Conservation (phyloP, 208 protist species). For the Phytomonas francai region DNA sequence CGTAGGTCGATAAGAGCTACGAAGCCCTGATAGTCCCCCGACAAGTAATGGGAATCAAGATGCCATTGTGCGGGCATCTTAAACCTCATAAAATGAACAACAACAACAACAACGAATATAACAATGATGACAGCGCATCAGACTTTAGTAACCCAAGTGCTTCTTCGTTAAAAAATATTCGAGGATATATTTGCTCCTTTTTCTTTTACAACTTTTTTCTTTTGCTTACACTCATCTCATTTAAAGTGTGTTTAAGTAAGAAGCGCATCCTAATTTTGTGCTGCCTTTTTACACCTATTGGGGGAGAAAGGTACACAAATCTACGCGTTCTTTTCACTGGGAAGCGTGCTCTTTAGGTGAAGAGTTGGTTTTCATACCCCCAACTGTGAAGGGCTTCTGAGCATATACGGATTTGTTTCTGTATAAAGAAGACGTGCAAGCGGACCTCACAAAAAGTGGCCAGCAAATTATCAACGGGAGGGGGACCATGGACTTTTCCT, state of each 20-base stretch:
- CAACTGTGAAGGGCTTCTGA: background rate
- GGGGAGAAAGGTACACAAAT: background rate
- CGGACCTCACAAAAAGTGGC: background rate
- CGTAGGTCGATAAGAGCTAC: slow-evolving; percentile 5
- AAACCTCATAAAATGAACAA: background rate
- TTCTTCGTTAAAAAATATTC: background rate
- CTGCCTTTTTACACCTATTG: background rate
- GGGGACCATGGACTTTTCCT: background rate
- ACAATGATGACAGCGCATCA: slow-evolving; percentile 10
- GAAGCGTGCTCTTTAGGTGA: background rate
- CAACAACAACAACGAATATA: slow-evolving; percentile 6
- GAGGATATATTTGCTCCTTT: background rate
- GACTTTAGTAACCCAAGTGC: background rate
- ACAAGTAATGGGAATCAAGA: slow-evolving; percentile 6
- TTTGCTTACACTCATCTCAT: background rate
- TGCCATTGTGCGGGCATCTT: background rate
- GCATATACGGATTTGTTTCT: background rate
- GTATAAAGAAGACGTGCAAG: background rate
- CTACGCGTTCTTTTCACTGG: background rate
- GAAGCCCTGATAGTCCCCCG: background rate
- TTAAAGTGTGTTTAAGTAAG: background rate
- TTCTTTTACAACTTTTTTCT: background rate
- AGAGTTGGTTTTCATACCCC: background rate
- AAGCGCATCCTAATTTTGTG: background rate
- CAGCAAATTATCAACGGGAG: background rate